Evolutionary conservation across 2,329 filamentous ascomycete genomes (phyloP).

Genomic region (Periglandula ipomoeae): DNA sequence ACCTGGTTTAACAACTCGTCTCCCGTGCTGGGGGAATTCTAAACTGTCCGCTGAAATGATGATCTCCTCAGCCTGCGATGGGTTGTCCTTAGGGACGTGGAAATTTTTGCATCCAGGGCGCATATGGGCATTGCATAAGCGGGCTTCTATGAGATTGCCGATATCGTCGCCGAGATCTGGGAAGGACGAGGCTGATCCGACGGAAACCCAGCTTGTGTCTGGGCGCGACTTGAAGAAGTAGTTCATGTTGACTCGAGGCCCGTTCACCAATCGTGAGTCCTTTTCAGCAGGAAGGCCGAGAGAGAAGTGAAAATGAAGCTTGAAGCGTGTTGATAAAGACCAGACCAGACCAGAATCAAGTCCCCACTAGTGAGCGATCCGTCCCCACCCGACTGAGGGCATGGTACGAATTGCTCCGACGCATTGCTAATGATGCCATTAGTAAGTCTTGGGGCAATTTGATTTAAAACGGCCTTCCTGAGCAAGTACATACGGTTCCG

Average conservation of each 20-base stretch:
- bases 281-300: too few species aligned
- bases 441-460: too few species aligned
- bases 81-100: slow-evolving; percentile 32
- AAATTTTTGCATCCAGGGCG: slow-evolving; percentile 51
- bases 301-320: too few species aligned
- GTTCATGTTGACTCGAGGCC: slow-evolving; percentile 14
- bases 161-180: slow-evolving; percentile 38
- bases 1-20: slow-evolving; percentile 47
- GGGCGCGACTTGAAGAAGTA: slow-evolving; percentile 11
- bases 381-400: neutral
- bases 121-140: slow-evolving; percentile 28
- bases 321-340: too few species aligned
- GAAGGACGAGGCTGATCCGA: slow-evolving; percentile 45
- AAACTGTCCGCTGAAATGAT: slow-evolving; percentile 16
- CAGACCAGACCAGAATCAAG: too few species aligned
- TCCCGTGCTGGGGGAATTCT: neutral
- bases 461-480: too few species aligned
- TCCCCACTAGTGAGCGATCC: neutral
- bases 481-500: too few species aligned
- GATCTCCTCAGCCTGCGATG: slow-evolving; percentile 24
- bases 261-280: too few species aligned
- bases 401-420: neutral
- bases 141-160: slow-evolving; percentile 26
- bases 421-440: neutral
- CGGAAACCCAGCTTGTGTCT: slow-evolving; percentile 38